Conservation (phyloP, 2,329 filamentous ascomycete genomes). For the Aspergillus flavus region DNA sequence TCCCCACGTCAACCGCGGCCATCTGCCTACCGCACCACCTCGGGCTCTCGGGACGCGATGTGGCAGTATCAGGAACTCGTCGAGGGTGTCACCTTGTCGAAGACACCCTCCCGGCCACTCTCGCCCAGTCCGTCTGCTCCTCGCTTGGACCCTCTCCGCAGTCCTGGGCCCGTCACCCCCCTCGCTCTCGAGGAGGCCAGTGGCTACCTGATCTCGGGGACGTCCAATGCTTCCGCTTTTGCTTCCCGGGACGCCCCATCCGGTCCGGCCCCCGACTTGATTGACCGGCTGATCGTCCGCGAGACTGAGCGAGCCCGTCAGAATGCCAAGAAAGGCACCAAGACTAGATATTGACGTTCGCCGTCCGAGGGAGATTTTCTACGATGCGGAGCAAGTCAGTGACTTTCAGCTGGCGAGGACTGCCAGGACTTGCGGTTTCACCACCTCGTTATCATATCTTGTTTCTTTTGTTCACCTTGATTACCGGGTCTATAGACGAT, state of each 20-base stretch:
- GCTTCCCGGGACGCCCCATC: conserved; percentile 24
- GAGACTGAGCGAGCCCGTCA: conserved; percentile 37
- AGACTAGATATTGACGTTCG: conserved; percentile 26
- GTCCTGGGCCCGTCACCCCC: conserved; percentile 51
- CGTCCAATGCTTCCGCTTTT: conserved; percentile 22
- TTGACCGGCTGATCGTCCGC: conserved; percentile 38
- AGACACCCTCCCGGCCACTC: conserved; percentile 29
- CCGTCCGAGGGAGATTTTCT: neutral
- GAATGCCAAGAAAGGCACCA: conserved; percentile 30
- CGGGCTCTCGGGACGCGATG: conserved; percentile 40
- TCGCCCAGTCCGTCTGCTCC: conserved; percentile 45
- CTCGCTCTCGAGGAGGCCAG: conserved; percentile 45
- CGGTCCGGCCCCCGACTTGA: conserved; percentile 33
- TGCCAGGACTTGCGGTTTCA: neutral
- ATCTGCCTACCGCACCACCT: conserved; percentile 34
- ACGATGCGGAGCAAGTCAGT: neutral
- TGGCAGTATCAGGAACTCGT: conserved; percentile 49
- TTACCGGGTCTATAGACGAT: neutral
- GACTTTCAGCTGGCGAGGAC: neutral
- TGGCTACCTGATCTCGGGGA: conserved; percentile 44
- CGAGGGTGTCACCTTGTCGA: conserved; percentile 36
- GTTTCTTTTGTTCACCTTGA: conserved; percentile 1
- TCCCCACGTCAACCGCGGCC: conserved; percentile 38
- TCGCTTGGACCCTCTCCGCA: conserved; percentile 47
- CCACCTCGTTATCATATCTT: neutral